Evolutionary conservation across 441 rosid species (phyloP), one percentile per base, ranked within the genome.

Genomic region (Arabidopsis lyrata): DNA sequence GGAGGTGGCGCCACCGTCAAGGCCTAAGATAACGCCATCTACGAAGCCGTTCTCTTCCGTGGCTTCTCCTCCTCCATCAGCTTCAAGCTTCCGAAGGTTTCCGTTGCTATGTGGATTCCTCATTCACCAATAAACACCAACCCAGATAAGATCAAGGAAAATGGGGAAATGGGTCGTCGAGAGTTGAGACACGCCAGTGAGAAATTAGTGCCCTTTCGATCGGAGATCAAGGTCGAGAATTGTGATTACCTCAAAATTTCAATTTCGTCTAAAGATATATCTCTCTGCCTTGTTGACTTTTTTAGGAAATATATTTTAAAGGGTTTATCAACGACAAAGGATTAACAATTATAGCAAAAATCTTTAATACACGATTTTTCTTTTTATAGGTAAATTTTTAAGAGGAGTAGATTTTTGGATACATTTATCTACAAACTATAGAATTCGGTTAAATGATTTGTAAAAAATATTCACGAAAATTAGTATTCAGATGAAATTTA

Each of bases 1-100:
- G 0, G 79, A 75, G 61, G 82, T 79, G 18, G 82, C 74, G 47
- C 82, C 82, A 53, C 82, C 79, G 63, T 75, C 82, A 18, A 79
- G 76, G 4, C 79, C 82, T 35, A 79, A 70, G 11, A 79, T 35
- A 39, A 79, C 67, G 44, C 82, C 79, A 48, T 56, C 39, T 22
- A 50, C 74, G 69, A 34, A 72, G 58, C 82, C 73, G 59, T 68
- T 78, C 36, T 52, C 68, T 63, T 41, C 69, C 59, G 38, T 31
- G 15, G 48, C 44, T 34, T 44, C 68, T 55, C 34, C 31, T 66
- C 32, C 47, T 1, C 41, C 74, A 29, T 29, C 31, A 29, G 31
- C 31, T 29, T 29, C 1, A 29, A 29, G 31, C 31, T 29, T 29
- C 53, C 34, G 41, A 35, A 60, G 62, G 76, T 61, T 50, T 47